phyloP scores from a whole-genome alignment of 2,329 filamentous ascomycete genomes.

The Alternaria ethzedia region DNA sequence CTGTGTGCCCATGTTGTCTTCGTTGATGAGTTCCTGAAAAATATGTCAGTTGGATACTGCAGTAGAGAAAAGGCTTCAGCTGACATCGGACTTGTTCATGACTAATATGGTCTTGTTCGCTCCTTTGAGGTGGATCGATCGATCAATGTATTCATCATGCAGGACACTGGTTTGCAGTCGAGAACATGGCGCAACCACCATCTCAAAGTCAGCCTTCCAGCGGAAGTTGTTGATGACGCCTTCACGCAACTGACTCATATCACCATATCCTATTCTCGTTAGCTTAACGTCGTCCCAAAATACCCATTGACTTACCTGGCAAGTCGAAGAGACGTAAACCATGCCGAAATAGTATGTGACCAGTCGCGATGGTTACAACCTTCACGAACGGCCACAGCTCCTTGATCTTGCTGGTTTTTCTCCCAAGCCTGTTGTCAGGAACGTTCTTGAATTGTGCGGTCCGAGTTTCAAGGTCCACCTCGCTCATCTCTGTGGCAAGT shows the following conservation, averaged over 20 bases:
- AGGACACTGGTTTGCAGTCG: conserved; percentile 1
- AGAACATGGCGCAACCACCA: conserved; percentile 13
- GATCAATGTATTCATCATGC: conserved; percentile 8
- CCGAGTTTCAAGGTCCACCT: background rate
- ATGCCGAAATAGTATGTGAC: conserved; percentile 12
- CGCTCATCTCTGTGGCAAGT: background rate
- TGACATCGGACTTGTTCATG: conserved; percentile 19
- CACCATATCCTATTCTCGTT: conserved; percentile 16
- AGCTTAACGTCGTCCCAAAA: background rate
- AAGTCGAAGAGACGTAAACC: conserved; percentile 16
- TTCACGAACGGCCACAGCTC: conserved; percentile 18
- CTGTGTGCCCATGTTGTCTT: background rate
- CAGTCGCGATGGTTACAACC: conserved; percentile 9
- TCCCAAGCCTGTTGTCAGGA: conserved; percentile 3
- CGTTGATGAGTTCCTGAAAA: conserved; percentile 3
- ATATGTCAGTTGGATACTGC: background rate
- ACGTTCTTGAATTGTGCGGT: background rate
- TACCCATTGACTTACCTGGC: conserved; percentile 8
- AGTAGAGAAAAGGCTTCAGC: background rate
- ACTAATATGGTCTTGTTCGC: conserved; percentile 14
- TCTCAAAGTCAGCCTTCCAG: conserved; percentile 15
- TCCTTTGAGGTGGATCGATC: conserved; percentile 11
- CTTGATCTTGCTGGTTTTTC: background rate
- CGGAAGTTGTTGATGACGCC: conserved; percentile 14
- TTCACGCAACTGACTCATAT: conserved; percentile 20